These are phyloP conservation scores for Arabidopsis lyrata DNA, from an alignment of 441 rosid species.

Conservation along the genomic window DNA sequence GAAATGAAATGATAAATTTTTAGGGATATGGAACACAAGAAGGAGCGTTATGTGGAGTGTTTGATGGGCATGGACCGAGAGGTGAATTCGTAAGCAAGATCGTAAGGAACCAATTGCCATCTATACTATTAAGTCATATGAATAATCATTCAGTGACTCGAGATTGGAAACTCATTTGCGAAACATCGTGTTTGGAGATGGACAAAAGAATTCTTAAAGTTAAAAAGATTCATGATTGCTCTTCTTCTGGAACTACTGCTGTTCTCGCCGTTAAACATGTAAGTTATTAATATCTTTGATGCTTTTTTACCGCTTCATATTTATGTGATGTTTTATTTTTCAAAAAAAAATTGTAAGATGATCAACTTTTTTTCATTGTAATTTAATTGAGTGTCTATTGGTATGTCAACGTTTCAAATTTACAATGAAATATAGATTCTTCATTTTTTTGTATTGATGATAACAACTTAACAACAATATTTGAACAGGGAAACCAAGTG, in stretches of 20 bases:
- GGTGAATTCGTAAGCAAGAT: constrained; percentile 78
- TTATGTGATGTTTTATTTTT: background rate
- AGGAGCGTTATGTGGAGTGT: constrained; percentile 75
- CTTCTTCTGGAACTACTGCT: constrained; percentile 84
- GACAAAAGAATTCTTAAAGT: constrained; percentile 74
- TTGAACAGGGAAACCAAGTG: constrained; percentile 69
- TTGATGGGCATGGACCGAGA: constrained; percentile 90
- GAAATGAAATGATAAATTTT: background rate
- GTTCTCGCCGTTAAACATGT: constrained; percentile 77
- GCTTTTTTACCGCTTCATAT: background rate
- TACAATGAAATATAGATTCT: background rate
- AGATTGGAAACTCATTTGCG: constrained; percentile 53
- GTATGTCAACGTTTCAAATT: background rate
- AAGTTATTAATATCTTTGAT: background rate
- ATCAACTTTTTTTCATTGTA: no score
- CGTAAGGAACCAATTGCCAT: constrained; percentile 68
- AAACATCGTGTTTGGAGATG: constrained; percentile 72
- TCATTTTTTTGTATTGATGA: background rate
- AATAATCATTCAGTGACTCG: constrained; percentile 39
- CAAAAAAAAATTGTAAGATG: no score
- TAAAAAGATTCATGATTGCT: constrained; percentile 62
- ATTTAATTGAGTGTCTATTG: no score
- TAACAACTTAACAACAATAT: background rate
- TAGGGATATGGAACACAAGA: constrained; percentile 71
- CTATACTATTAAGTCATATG: constrained; percentile 66